Evolutionary conservation across 2,329 filamentous ascomycete species (phyloP).

Genomic region (Aureobasidium melanogenum): DNA sequence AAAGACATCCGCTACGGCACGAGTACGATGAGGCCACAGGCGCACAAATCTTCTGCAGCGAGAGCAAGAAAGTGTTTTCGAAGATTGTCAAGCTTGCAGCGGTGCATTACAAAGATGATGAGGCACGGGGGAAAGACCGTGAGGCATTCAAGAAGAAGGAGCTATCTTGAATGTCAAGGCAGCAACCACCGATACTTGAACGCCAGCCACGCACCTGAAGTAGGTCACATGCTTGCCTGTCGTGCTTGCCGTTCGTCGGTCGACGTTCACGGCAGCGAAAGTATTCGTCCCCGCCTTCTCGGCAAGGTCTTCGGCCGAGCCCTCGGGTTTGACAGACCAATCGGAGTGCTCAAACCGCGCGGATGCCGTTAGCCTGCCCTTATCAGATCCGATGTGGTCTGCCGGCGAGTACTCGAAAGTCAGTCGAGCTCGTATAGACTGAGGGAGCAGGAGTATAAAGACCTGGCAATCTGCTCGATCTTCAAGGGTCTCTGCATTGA

Average conservation of each 20-base stretch:
- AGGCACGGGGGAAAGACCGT: too few species aligned
- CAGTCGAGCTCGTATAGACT: not conserved
- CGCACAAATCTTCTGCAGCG: too few species aligned
- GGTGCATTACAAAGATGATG: too few species aligned
- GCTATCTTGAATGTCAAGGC: too few species aligned
- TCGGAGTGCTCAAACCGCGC: not conserved
- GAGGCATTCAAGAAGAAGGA: too few species aligned
- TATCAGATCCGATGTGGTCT: slow-evolving; percentile 3
- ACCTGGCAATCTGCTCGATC: not conserved
- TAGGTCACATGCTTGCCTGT: not conserved
- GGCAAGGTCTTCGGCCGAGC: not conserved
- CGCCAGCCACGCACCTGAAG: too few species aligned
- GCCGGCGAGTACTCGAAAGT: not conserved
- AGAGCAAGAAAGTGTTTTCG: too few species aligned
- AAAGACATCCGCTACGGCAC: slow-evolving; percentile 60
- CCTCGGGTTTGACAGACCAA: not conserved
- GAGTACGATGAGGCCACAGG: too few species aligned
- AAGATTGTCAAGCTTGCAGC: too few species aligned
- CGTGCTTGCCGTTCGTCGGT: not conserved
- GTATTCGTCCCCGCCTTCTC: too few species aligned
- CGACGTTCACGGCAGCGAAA: not conserved
- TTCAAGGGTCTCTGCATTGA: not conserved
- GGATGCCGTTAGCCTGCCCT: not conserved
- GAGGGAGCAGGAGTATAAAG: not conserved
- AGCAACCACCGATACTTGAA: too few species aligned